Evolutionary conservation across 108 stramenopile species (phyloP).

Genomic region (Chaetoceros muelleri): DNA sequence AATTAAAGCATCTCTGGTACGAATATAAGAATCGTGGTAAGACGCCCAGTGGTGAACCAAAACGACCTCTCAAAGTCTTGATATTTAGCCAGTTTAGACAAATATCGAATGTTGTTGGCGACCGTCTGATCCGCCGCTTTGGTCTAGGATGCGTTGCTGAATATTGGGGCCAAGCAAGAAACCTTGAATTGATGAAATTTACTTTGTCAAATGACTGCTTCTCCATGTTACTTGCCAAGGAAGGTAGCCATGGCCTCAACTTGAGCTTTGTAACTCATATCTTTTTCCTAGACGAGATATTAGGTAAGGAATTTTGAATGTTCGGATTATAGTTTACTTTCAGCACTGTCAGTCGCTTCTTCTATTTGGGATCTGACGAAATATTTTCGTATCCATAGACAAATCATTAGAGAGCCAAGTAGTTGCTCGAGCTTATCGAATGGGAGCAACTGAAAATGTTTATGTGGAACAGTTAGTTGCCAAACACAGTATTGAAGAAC

Average conservation of each 20-base stretch:
- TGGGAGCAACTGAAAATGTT: constrained; percentile 84
- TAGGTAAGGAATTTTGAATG: not conserved
- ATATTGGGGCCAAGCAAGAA: constrained; percentile 47
- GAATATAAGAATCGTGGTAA: constrained; percentile 4
- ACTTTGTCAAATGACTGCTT: constrained; percentile 42
- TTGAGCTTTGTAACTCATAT: constrained; percentile 91
- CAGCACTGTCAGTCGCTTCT: not conserved
- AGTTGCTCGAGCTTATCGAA: constrained; percentile 85
- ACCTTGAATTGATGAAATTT: constrained; percentile 60
- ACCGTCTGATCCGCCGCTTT: constrained; percentile 50
- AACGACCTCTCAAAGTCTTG: constrained; percentile 65
- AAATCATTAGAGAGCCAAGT: constrained; percentile 70
- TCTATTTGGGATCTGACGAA: constrained; percentile 5
- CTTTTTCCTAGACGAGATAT: constrained; percentile 77
- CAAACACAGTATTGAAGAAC: constrained; percentile 72
- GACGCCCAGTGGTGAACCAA: not conserved
- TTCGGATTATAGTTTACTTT: not conserved
- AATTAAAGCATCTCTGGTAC: constrained; percentile 24
- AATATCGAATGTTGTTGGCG: constrained; percentile 55
- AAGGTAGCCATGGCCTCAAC: constrained; percentile 89
- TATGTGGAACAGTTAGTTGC: constrained; percentile 81
- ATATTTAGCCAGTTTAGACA: constrained; percentile 74
- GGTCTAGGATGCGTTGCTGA: constrained; percentile 66
- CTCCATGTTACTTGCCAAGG: constrained; percentile 77
- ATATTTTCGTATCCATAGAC: constrained; percentile 38